Percentiles rank a stretch among this genome's conserved stretches.
These are phyloP conservation scores for Tetrapyrgos nigripes DNA, from an alignment of 1,284 basidiomycete species.

Conservation along the genomic window DNA sequence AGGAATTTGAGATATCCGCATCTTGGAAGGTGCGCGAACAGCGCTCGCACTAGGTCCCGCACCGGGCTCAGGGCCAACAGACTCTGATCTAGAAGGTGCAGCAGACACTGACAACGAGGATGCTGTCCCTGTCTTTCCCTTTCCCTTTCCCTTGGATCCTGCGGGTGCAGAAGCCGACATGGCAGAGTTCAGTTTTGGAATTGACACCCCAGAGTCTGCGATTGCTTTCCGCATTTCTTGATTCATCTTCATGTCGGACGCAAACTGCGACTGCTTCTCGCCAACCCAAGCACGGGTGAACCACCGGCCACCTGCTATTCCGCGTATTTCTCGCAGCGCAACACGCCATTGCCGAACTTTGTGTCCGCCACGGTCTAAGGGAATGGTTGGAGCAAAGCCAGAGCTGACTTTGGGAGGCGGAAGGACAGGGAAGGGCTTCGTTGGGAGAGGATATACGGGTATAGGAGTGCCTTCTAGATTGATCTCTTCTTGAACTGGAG, in stretches of 20 bases:
- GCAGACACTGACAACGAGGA: slow-evolving; percentile 47
- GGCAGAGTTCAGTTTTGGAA: slow-evolving; percentile 39
- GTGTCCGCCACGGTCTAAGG: slow-evolving; percentile 66
- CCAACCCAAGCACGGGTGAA: slow-evolving; percentile 78
- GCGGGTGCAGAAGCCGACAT: slow-evolving; percentile 48
- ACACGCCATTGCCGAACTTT: slow-evolving; percentile 73
- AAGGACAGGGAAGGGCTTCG: slow-evolving; percentile 80
- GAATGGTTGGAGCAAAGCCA: slow-evolving; percentile 68
- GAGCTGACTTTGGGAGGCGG: slow-evolving; percentile 72
- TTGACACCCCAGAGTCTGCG: slow-evolving; percentile 34
- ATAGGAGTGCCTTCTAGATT: slow-evolving; percentile 64
- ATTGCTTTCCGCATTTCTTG: slow-evolving; percentile 29
- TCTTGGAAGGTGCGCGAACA: slow-evolving; percentile 59
- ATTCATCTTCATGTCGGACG: slow-evolving; percentile 33
- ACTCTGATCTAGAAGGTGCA: slow-evolving; percentile 60
- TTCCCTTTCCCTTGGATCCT: slow-evolving; percentile 40
- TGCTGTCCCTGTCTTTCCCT: slow-evolving; percentile 44
- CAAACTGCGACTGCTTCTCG: slow-evolving; percentile 76
- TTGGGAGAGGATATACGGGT: slow-evolving; percentile 76
- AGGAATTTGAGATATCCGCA: slow-evolving; percentile 53
- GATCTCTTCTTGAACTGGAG: slow-evolving; percentile 44
- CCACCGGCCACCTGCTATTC: slow-evolving; percentile 82
- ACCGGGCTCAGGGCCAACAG: slow-evolving; percentile 50
- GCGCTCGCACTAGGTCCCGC: slow-evolving; percentile 22
- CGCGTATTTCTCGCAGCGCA: slow-evolving; percentile 76